Evolutionary conservation across 2,329 filamentous ascomycete species (phyloP).

Genomic region (Epichloe gansuensis): DNA sequence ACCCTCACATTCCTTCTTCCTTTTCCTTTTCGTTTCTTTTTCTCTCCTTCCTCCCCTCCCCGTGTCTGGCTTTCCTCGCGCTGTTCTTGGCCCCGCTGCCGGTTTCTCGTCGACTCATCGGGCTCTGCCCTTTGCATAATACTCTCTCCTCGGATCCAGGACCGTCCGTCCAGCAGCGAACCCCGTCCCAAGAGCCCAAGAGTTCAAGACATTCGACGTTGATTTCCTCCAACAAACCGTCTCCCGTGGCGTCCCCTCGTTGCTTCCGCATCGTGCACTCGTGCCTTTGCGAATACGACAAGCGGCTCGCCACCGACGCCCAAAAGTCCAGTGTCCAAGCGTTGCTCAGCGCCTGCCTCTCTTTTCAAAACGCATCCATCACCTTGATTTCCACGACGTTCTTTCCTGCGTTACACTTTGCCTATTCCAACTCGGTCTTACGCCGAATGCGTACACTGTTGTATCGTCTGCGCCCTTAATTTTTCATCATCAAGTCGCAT

Average conservation of each 20-base stretch:
- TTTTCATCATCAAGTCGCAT: not conserved
- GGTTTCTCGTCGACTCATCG: conserved; percentile 1
- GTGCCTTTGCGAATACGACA: not conserved
- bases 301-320: not conserved
- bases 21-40: not conserved
- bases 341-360: conserved; percentile 3
- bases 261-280: not conserved
- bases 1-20: not conserved
- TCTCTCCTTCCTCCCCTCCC: not conserved
- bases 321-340: not conserved
- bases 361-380: not conserved
- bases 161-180: not conserved
- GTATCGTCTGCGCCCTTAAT: not conserved
- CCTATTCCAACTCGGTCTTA: not conserved
- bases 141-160: not conserved
- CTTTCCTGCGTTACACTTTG: not conserved
- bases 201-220: not conserved
- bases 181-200: not conserved
- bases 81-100: not conserved
- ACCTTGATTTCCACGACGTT: conserved; percentile 2
- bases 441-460: not conserved
- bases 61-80: conserved; percentile 1
- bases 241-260: not conserved
- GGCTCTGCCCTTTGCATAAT: conserved; percentile 1
- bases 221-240: not conserved